phyloP scores from a whole-genome alignment of 441 rosid genomes.

The Croton setiger region DNA sequence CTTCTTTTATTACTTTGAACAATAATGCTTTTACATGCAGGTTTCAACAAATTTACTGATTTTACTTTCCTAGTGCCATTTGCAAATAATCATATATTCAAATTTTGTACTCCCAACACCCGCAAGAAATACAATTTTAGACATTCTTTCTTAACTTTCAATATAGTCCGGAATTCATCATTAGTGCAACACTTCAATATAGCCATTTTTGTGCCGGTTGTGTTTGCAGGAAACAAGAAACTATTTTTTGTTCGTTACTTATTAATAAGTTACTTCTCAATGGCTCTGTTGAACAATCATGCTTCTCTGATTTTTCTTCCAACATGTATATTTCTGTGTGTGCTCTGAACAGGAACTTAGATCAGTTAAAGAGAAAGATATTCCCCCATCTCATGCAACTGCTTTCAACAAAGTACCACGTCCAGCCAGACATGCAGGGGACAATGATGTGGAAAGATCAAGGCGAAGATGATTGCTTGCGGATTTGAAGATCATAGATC shows the following conservation, averaged over 20 bases:
- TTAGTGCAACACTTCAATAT: neutral
- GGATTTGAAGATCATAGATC: conserved; percentile 11
- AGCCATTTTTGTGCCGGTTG: neutral
- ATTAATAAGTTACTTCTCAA: neutral
- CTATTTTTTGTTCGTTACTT: too few relatives aligned
- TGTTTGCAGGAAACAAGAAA: neutral
- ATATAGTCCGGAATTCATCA: neutral
- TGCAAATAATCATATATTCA: neutral
- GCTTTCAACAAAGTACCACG: conserved; percentile 23
- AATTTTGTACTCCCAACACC: neutral
- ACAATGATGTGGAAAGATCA: conserved; percentile 30
- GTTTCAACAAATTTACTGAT: neutral
- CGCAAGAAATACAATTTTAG: neutral
- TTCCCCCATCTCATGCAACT: conserved; percentile 21
- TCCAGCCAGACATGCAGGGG: conserved; percentile 29
- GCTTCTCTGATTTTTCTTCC: neutral
- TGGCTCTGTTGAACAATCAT: neutral
- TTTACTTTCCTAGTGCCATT: neutral
- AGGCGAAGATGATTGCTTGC: conserved; percentile 33
- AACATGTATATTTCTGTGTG: neutral
- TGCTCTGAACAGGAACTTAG: conserved; percentile 52
- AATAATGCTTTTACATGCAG: neutral
- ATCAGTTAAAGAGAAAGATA: conserved; percentile 40
- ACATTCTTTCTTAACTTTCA: neutral
- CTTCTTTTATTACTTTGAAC: neutral